Percentiles rank a stretch among this genome's conserved stretches.
Evolutionary conservation across 306 rosid species (phyloP).

Genomic region (Quercus aquifolioides): DNA sequence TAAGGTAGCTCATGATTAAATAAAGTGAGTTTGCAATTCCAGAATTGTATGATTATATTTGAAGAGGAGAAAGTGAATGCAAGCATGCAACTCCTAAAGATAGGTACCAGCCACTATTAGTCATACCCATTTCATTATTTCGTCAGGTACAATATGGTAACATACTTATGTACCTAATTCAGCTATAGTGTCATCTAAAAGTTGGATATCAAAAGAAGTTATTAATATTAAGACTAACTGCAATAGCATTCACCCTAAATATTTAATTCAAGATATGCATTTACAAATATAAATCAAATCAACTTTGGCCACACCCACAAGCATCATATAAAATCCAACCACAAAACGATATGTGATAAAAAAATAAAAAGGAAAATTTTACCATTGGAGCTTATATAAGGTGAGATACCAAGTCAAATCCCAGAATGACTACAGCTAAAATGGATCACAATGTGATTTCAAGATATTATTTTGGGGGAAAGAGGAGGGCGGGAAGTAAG

Average conservation of each 20-base stretch:
- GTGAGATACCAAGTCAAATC: not conserved
- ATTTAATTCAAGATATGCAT: not conserved
- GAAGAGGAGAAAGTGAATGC: not conserved
- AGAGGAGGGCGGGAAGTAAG: too few relatives aligned
- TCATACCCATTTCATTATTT: not conserved
- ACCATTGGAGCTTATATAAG: not conserved
- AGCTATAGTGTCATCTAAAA: not conserved
- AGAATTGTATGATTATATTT: not conserved
- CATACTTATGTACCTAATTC: not conserved
- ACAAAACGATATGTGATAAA: not conserved
- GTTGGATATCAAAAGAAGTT: not conserved
- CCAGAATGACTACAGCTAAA: not conserved
- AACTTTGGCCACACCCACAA: not conserved
- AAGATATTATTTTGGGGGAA: too few relatives aligned
- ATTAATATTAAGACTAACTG: not conserved
- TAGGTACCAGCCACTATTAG: not conserved
- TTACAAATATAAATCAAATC: not conserved
- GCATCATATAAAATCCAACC: not conserved
- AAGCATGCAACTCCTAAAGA: not conserved
- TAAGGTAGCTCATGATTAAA: slow-evolving; percentile 3
- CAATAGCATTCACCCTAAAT: not conserved
- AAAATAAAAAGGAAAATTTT: not conserved
- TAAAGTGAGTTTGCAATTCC: not conserved
- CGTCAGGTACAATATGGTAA: not conserved
- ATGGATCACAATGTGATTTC: not conserved